Evolutionary conservation across 257 asterid species (phyloP).

Genomic region (Euphrasia confusa): DNA sequence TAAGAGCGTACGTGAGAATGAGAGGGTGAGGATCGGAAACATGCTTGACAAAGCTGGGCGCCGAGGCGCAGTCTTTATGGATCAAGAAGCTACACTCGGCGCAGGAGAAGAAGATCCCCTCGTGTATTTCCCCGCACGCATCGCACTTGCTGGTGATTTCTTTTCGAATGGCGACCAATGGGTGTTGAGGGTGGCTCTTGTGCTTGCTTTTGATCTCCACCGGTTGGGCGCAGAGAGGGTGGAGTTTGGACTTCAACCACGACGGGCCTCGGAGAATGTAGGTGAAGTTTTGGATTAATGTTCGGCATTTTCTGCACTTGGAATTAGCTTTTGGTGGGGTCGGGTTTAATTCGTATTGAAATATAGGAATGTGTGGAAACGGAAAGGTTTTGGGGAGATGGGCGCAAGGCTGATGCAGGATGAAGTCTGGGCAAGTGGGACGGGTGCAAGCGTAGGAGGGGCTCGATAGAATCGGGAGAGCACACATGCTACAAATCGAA

Average conservation of each 20-base stretch:
- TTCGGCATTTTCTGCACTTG: neutral
- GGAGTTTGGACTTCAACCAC: neutral
- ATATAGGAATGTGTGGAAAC: neutral
- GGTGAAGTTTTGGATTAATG: neutral
- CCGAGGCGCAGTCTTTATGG: neutral
- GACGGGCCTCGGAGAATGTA: neutral
- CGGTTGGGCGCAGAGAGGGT: neutral
- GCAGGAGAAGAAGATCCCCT: neutral
- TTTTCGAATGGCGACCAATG: neutral
- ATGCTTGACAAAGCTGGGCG: slow-evolving; percentile 1
- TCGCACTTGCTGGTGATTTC: neutral
- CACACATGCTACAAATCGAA: neutral
- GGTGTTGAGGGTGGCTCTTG: neutral
- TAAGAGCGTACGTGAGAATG: neutral
- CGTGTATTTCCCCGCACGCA: neutral
- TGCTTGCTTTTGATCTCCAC: slow-evolving; percentile 12
- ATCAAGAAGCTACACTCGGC: neutral
- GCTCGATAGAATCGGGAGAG: slow-evolving; percentile 1
- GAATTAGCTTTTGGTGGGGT: neutral
- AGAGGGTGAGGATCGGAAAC: neutral
- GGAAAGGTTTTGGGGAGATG: neutral
- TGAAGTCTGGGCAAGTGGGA: neutral
- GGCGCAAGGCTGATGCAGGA: neutral
- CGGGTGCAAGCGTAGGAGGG: neutral
- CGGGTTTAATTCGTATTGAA: too few relatives aligned